Evolutionary conservation across 1,139 yeast genomes (phyloP).

Genomic region (Debaryomycetaceae sp.): DNA sequence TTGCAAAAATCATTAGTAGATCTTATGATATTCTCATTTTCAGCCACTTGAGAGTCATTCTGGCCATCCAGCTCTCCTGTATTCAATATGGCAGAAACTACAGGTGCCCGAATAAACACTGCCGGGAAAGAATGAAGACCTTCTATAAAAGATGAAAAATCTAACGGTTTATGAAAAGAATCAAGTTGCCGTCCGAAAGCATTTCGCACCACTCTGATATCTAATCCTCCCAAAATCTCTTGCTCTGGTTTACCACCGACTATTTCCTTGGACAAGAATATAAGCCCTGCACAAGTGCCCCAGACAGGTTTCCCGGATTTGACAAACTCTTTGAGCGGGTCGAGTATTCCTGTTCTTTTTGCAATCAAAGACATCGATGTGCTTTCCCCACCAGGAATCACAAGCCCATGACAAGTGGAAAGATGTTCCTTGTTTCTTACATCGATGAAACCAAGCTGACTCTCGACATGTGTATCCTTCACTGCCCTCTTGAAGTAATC

Average conservation of each 20-base stretch:
- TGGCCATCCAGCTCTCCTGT: background rate
- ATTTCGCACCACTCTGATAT: conserved; percentile 63
- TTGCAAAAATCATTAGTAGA: conserved; percentile 27
- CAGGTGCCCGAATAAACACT: conserved; percentile 78
- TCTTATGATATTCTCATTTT: conserved; percentile 19
- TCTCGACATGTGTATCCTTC: conserved; percentile 14
- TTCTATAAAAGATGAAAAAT: conserved; percentile 46
- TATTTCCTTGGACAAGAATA: conserved; percentile 59
- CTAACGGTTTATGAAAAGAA: conserved; percentile 54
- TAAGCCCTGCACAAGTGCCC: conserved; percentile 90
- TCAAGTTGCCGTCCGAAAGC: conserved; percentile 80
- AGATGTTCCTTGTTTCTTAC: conserved; percentile 56
- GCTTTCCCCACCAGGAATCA: conserved; percentile 82
- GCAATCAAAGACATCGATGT: conserved; percentile 75
- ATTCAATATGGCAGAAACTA: conserved; percentile 43
- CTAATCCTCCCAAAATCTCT: conserved; percentile 60
- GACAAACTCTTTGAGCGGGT: conserved; percentile 53
- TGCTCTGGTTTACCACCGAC: conserved; percentile 58
- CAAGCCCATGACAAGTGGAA: conserved; percentile 52
- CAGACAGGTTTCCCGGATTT: conserved; percentile 57
- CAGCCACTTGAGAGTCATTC: conserved; percentile 2
- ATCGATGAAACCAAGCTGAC: conserved; percentile 34
- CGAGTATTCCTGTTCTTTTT: conserved; percentile 57
- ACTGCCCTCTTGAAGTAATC: conserved; percentile 45
- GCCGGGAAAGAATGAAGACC: conserved; percentile 48